Percentiles rank a stretch among this genome's conserved stretches.
Conservation (phyloP, 768 basidiomycete species). For the Suillus variegatus region DNA sequence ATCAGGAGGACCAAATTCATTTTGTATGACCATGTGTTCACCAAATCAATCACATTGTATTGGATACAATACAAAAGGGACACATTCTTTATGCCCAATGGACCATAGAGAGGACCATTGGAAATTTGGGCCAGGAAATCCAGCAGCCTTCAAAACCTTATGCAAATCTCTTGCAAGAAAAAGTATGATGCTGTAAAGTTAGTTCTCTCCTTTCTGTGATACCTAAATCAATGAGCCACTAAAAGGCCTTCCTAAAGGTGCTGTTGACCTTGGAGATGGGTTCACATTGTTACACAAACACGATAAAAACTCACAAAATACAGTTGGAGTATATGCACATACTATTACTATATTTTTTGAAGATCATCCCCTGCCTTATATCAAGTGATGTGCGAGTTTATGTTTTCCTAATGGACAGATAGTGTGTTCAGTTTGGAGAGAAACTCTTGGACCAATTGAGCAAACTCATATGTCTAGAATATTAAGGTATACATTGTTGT, state of each 20-base stretch:
- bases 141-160: conserved; percentile 23
- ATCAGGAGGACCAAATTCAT: conserved; percentile 25
- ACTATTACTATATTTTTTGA: not conserved
- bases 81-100: conserved; percentile 25
- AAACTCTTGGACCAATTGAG: no score
- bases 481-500: no score
- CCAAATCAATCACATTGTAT: conserved; percentile 22
- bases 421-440: no score
- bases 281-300: conserved; percentile 21
- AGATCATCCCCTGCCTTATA: no score
- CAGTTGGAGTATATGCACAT: not conserved
- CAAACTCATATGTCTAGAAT: no score
- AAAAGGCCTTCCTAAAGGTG: conserved; percentile 4
- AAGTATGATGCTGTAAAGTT: conserved; percentile 16
- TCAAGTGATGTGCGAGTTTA: no score
- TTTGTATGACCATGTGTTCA: conserved; percentile 33
- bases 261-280: conserved; percentile 20
- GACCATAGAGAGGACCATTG: conserved; percentile 20
- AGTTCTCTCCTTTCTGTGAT: conserved; percentile 13
- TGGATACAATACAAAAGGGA: conserved; percentile 22
- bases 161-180: conserved; percentile 25
- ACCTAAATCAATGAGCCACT: conserved; percentile 6
- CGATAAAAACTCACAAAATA: accelerated
- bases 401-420: no score
- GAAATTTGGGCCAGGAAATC: conserved; percentile 25